Evolutionary conservation across 2,329 filamentous ascomycete species (phyloP).

Genomic region (Fusarium transvaalense): DNA sequence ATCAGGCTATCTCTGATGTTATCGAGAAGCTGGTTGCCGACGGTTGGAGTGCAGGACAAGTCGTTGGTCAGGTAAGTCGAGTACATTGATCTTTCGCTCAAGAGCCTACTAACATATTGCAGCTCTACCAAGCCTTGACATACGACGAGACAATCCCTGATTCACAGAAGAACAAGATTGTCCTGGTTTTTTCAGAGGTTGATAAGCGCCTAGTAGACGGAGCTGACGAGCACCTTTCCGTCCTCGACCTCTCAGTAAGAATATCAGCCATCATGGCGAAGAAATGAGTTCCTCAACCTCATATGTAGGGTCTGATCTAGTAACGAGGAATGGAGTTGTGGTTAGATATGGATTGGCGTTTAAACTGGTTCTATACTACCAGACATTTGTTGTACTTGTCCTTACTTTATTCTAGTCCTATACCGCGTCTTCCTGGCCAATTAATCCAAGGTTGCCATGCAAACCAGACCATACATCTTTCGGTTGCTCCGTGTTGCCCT

Average conservation of each 20-base stretch:
- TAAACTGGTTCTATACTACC: conserved; percentile 38
- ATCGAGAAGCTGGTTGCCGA: conserved; percentile 94
- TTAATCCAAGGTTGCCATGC: conserved; percentile 67
- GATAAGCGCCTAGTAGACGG: conserved; percentile 96
- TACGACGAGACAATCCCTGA: conserved; percentile 88
- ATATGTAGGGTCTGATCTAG: conserved; percentile 13
- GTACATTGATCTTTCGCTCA: not conserved
- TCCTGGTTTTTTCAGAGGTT: conserved; percentile 89
- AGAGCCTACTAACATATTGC: conserved; percentile 14
- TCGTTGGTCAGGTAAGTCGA: conserved; percentile 77
- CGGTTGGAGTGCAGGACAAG: conserved; percentile 94
- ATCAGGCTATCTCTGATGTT: conserved; percentile 79
- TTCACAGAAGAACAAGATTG: conserved; percentile 89
- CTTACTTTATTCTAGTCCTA: conserved; percentile 29
- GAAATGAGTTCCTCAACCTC: conserved; percentile 44
- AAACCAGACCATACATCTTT: conserved; percentile 64
- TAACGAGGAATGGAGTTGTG: conserved; percentile 43
- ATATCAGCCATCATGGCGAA: conserved; percentile 79
- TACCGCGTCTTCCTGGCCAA: conserved; percentile 54
- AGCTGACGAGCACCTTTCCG: conserved; percentile 92
- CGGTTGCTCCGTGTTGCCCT: conserved; percentile 41
- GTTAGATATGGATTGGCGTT: conserved; percentile 45
- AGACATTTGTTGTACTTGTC: conserved; percentile 31
- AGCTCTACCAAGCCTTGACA: conserved; percentile 86
- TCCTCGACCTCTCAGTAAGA: conserved; percentile 85